These are phyloP conservation scores for Aspergillus sp. DNA, from an alignment of 2,329 filamentous ascomycete genomes.

Conservation along the genomic window DNA sequence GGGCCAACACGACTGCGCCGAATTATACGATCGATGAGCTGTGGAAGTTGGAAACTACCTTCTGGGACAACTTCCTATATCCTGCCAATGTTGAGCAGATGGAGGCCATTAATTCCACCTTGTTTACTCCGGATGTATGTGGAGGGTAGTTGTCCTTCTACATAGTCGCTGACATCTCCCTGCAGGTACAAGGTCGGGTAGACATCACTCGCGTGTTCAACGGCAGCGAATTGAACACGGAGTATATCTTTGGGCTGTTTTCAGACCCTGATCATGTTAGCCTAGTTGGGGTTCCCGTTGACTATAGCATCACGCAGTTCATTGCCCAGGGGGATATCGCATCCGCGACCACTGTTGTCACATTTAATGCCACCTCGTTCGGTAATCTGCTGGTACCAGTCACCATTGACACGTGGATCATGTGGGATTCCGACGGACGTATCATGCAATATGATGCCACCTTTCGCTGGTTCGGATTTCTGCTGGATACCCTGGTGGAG, in stretches of 20 bases:
- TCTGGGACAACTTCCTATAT: slow-evolving; percentile 6
- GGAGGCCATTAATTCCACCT: slow-evolving; percentile 14
- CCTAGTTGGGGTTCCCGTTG: slow-evolving; percentile 24
- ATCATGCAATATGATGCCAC: slow-evolving; percentile 28
- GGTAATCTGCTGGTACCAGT: slow-evolving; percentile 21
- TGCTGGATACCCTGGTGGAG: slow-evolving; percentile 22
- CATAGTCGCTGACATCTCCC: background rate
- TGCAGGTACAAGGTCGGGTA: slow-evolving; percentile 35
- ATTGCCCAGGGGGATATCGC: slow-evolving; percentile 25
- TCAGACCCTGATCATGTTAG: slow-evolving; percentile 21
- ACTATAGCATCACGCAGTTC: slow-evolving; percentile 31
- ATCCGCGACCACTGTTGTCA: slow-evolving; percentile 25
- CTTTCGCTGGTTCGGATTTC: slow-evolving; percentile 30
- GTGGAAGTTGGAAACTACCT: background rate
- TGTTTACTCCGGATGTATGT: background rate
- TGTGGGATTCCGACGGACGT: slow-evolving; percentile 24
- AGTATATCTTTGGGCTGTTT: slow-evolving; percentile 26
- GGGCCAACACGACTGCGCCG: background rate
- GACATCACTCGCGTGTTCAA: slow-evolving; percentile 17
- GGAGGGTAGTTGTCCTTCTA: background rate
- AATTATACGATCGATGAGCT: background rate
- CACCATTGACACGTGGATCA: slow-evolving; percentile 32
- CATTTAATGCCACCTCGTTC: slow-evolving; percentile 28
- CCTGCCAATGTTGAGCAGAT: slow-evolving; percentile 22
- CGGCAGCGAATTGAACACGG: slow-evolving; percentile 16